phyloP scores from a whole-genome alignment of 208 protist genomes.

The Hexamita inflata region DNA sequence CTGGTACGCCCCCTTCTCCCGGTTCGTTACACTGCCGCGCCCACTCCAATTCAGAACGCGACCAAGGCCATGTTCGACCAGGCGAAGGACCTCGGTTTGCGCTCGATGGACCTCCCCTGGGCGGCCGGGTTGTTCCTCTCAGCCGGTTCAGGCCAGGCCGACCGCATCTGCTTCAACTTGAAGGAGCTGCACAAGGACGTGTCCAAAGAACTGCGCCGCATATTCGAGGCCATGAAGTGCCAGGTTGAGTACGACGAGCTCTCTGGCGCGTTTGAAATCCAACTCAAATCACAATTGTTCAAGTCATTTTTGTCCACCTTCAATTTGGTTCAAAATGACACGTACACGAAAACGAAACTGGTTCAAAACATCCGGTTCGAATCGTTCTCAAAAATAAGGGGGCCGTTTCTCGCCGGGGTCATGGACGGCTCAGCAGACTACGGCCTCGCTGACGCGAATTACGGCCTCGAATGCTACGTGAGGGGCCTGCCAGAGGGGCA shows the following conservation, averaged over 20 bases:
- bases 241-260: background rate
- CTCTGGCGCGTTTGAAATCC: background rate
- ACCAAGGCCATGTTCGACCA: background rate
- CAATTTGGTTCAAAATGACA: background rate
- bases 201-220: background rate
- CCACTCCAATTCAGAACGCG: background rate
- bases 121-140: background rate
- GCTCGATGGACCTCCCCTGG: conserved; percentile 21
- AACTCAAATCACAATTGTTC: conserved; percentile 1
- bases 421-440: conserved; percentile 7
- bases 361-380: background rate
- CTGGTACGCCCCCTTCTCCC: conserved; percentile 12
- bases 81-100: background rate
- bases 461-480: conserved; percentile 23
- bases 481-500: background rate
- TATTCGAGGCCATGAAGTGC: background rate
- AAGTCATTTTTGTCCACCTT: conserved; percentile 4
- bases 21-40: background rate
- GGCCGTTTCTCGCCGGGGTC: conserved; percentile 13
- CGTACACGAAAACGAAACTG: background rate
- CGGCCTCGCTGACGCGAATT: background rate
- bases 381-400: conserved; percentile 1
- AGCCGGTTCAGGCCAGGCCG: background rate
- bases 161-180: background rate
- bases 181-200: conserved; percentile 18